Percentiles rank a stretch among this genome's conserved stretches.
These are phyloP conservation scores for Silene latifolia DNA, from an alignment of 148 eudicot species.

Conservation along the genomic window DNA sequence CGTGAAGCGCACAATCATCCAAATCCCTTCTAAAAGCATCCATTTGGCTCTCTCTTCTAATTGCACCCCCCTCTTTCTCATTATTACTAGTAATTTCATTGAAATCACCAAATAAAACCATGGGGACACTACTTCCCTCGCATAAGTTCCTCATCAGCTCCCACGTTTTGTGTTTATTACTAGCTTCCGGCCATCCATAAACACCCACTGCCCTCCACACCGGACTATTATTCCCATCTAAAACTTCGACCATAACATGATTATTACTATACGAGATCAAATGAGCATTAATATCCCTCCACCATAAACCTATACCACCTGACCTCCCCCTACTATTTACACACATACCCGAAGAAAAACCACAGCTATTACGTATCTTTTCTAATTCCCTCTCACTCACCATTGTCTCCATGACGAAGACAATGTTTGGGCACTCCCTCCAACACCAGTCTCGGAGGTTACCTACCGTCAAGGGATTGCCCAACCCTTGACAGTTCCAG, in stretches of 20 bases:
- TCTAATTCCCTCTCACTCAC: no score
- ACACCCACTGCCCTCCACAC: background rate
- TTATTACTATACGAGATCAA: no score
- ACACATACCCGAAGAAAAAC: no score
- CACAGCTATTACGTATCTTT: background rate
- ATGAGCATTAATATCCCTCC: no score
- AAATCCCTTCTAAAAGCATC: background rate
- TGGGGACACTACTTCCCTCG: background rate
- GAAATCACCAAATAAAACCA: background rate
- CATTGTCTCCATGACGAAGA: background rate
- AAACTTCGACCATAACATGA: background rate
- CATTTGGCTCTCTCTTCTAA: background rate
- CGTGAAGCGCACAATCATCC: background rate
- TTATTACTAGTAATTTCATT: background rate
- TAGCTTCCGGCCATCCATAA: background rate
- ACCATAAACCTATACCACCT: no score
- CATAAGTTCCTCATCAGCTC: background rate
- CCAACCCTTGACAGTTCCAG: constrained; percentile 9
- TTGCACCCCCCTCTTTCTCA: background rate
- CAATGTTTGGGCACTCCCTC: background rate
- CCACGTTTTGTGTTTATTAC: background rate
- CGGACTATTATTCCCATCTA: background rate
- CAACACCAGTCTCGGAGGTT: background rate
- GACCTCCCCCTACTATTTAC: no score
- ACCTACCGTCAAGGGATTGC: background rate